A percentile compares a stretch with the other conserved stretches of the same genome.
phyloP scores from a whole-genome alignment of 768 basidiomycete genomes.

The Crucibulum laeve region DNA sequence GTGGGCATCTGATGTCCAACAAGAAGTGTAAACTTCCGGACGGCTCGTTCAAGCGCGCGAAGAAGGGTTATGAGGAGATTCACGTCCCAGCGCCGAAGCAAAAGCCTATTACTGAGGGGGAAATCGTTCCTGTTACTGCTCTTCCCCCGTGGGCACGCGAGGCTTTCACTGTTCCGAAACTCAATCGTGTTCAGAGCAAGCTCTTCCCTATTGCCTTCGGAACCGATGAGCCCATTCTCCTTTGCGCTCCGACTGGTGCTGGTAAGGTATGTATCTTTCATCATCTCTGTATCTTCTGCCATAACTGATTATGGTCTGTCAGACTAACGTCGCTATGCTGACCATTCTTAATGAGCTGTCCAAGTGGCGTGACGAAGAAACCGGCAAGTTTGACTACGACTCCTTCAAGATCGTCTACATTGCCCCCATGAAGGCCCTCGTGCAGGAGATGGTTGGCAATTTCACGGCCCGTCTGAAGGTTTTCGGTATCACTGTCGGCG shows the following conservation, averaged over 20 bases:
- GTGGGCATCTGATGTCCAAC: conserved; percentile 96
- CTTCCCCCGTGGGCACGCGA: conserved; percentile 85
- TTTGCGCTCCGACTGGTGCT: conserved; percentile 97
- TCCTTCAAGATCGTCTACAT: conserved; percentile 97
- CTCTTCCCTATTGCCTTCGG: conserved; percentile 91
- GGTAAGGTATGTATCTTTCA: conserved; percentile 75
- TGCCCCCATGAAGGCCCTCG: conserved; percentile 98
- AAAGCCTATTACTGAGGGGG: conserved; percentile 55
- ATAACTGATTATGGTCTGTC: conserved; percentile 9
- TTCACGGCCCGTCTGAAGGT: conserved; percentile 72
- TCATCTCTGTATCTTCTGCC: neutral
- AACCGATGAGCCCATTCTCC: conserved; percentile 88
- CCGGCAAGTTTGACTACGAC: conserved; percentile 78
- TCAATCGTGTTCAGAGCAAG: conserved; percentile 93
- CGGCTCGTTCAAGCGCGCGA: conserved; percentile 93
- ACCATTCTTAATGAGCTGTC: conserved; percentile 87
- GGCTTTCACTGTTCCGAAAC: conserved; percentile 76
- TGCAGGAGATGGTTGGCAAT: conserved; percentile 98
- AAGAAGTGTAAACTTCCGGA: conserved; percentile 98
- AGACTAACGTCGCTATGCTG: conserved; percentile 99
- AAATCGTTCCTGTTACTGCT: conserved; percentile 65
- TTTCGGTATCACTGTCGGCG: conserved; percentile 81
- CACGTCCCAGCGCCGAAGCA: conserved; percentile 93
- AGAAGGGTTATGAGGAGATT: conserved; percentile 97
- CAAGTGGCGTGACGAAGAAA: conserved; percentile 81